A percentile compares a stretch with the other conserved stretches of the same genome.
These are phyloP conservation scores for Didymella pinodella DNA, from an alignment of 2,329 filamentous ascomycete genomes.

Conservation along the genomic window DNA sequence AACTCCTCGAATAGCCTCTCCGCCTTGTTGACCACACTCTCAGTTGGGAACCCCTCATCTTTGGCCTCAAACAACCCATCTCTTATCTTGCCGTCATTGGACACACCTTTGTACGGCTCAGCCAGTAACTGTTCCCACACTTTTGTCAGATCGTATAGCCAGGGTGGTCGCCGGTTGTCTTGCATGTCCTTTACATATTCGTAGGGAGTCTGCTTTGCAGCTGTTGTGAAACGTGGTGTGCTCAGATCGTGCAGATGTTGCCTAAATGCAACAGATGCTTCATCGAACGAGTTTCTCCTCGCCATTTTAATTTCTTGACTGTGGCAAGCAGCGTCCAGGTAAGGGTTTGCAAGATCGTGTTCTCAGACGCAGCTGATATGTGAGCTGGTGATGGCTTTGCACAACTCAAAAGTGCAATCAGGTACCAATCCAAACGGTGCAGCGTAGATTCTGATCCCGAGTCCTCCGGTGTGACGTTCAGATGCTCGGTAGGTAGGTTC, in stretches of 20 bases:
- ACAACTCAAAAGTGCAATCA: neutral
- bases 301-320: constrained; percentile 18
- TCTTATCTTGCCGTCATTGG: constrained; percentile 68
- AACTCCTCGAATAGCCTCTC: constrained; percentile 58
- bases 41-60: constrained; percentile 70
- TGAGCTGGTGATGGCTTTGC: neutral
- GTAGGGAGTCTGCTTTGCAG: constrained; percentile 68
- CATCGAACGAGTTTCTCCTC: constrained; percentile 35
- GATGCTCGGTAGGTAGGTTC: constrained; percentile 1
- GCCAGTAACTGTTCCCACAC: constrained; percentile 52
- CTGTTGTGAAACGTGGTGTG: constrained; percentile 67
- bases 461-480: constrained; percentile 1
- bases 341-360: too few species aligned
- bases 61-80: constrained; percentile 65
- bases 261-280: constrained; percentile 57
- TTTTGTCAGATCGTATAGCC: constrained; percentile 60
- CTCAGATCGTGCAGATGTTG: constrained; percentile 69
- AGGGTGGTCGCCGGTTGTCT: constrained; percentile 66
- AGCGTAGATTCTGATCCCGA: constrained; percentile 3
- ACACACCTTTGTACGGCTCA: constrained; percentile 76
- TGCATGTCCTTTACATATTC: constrained; percentile 70
- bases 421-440: neutral
- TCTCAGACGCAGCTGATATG: neutral
- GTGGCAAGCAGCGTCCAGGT: neutral
- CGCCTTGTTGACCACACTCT: constrained; percentile 62